These are phyloP conservation scores for Hanseniaspora lindneri DNA, from an alignment of 805 yeast genomes.

Conservation along the genomic window DNA sequence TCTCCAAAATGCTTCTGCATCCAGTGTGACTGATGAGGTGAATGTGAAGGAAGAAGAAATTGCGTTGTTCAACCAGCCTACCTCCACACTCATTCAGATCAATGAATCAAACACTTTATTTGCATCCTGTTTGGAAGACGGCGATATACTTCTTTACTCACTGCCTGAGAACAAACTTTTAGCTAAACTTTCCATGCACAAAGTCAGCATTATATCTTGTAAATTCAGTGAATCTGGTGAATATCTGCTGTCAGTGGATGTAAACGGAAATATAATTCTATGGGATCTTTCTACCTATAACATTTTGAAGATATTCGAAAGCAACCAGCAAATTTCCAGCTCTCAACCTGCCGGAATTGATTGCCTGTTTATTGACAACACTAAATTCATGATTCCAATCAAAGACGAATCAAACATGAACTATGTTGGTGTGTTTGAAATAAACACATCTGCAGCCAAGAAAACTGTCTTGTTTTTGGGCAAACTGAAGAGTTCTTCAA, in stretches of 20 bases:
- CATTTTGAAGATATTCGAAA: conserved; percentile 6
- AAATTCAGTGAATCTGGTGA: conserved; percentile 4
- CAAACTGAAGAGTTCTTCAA: not conserved
- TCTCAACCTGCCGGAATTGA: conserved; percentile 5
- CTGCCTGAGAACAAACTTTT: conserved; percentile 4
- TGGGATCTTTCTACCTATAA: conserved; percentile 1
- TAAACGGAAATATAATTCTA: conserved; percentile 1
- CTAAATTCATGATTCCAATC: conserved; percentile 3
- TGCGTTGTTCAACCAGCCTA: conserved; percentile 12
- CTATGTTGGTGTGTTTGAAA: not conserved
- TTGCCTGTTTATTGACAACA: not conserved
- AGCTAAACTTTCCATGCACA: conserved; percentile 11
- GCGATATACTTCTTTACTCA: conserved; percentile 1
- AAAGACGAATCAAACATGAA: not conserved
- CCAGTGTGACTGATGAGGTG: not conserved
- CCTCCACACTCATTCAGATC: conserved; percentile 1
- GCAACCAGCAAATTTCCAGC: not conserved
- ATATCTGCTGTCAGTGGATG: not conserved
- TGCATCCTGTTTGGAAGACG: conserved; percentile 2
- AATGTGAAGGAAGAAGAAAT: conserved; percentile 10
- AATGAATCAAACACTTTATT: conserved; percentile 1
- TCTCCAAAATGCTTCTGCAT: conserved; percentile 8
- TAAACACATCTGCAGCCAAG: not conserved
- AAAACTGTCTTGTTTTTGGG: not conserved
- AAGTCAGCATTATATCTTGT: conserved; percentile 1